Base-by-base conservation (phyloP, 2,329 filamentous ascomycete species). In the Fusarium chlamydosporum region DNA sequence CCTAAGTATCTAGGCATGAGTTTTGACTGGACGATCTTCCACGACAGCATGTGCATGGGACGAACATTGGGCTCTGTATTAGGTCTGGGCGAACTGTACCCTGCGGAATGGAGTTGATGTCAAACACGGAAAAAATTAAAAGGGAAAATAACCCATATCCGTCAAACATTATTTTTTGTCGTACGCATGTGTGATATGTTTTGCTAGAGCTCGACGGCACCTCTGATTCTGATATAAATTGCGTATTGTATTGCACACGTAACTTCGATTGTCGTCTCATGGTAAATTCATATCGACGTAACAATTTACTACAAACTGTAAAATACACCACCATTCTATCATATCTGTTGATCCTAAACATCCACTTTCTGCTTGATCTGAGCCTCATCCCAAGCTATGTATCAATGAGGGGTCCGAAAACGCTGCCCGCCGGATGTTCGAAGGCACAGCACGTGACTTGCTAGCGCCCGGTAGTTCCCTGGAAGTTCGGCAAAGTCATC, bases 1-100 rank as follows among this genome's bases (percentile, higher is more conserved):
- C 75, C 85, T 99, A 81, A 94, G 92, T 86, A 90, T 93, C 87
- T 94, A 85, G 80, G 56, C 60, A 66, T 67, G 42, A 69, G 43
- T 57, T 55, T 57, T 57, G 63, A 47, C 64, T 70, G 64, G 62
- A 66, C 66, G 62, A 65, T 61, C 45, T 69, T 65, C 65, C 61
- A 70, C 62, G 68, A 72, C 69, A 74, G 66, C 63, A 71, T 70
- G 70, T 71, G 69, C 72, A 71, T 47, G 64, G 66, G 61, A 72
- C 62, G 68, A 65, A 72, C 64, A 61, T 59, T 70, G 70, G 65
- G 71, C 73, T 76, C 73, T 76, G 72, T 76, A 75, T 72, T 72
- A 73, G 69, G 74, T 67, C 72, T 72, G 65, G 65, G 65, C 57
- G 65, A 74, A 67, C 56, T 66, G 57, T 64, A 59, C 56, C 54